Conservation (phyloP, 23 red algal species). For the Cyanidiococcus yangmingshanensis region DNA sequence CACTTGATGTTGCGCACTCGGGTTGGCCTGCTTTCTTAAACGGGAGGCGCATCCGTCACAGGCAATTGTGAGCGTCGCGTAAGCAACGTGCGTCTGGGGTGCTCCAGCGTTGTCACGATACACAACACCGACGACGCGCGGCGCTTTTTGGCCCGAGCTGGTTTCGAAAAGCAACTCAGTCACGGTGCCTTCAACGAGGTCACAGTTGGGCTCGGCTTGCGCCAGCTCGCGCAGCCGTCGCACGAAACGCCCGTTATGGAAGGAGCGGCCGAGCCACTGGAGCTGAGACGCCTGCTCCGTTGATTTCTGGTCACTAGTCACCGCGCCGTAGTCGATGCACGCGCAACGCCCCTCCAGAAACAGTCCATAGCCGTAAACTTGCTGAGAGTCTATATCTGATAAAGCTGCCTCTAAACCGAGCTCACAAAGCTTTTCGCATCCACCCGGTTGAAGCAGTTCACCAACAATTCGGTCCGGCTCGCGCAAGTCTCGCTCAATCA, state of each 20-base stretch:
- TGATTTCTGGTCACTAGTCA: background rate
- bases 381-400: slow-evolving; percentile 71
- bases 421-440: slow-evolving; percentile 35
- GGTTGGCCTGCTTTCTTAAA: slow-evolving; percentile 46
- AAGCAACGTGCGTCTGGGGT: slow-evolving; percentile 9
- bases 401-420: slow-evolving; percentile 67
- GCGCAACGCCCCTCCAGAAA: slow-evolving; percentile 54
- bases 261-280: slow-evolving; percentile 39
- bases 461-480: slow-evolving; percentile 85
- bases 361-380: slow-evolving; percentile 75
- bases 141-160: background rate
- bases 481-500: slow-evolving; percentile 63
- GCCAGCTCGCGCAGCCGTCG: slow-evolving; percentile 67
- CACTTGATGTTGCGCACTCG: slow-evolving; percentile 37
- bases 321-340: slow-evolving; percentile 45
- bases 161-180: slow-evolving; percentile 31
- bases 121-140: slow-evolving; percentile 48
- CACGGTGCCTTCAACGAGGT: slow-evolving; percentile 72
- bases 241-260: slow-evolving; percentile 97
- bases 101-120: slow-evolving; percentile 26
- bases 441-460: slow-evolving; percentile 90
- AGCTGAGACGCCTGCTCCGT: background rate
- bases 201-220: slow-evolving; percentile 26
- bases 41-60: slow-evolving; percentile 87
- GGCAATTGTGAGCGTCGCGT: slow-evolving; percentile 73